These are phyloP conservation scores for Penicillium herquei DNA, from an alignment of 495 filamentous ascomycete species.

Conservation along the genomic window DNA sequence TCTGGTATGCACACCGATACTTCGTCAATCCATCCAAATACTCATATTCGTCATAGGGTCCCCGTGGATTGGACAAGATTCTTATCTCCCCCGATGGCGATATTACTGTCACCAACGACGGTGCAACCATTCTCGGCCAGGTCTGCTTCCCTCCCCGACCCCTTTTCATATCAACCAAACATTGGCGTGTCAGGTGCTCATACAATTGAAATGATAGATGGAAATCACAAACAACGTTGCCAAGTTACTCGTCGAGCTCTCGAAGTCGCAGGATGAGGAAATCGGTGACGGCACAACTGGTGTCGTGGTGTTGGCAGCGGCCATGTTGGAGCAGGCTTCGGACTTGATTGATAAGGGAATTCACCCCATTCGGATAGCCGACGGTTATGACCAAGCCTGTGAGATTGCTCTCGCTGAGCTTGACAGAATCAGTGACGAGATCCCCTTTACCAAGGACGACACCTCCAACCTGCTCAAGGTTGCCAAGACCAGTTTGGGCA, in stretches of 20 bases:
- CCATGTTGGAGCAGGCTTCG: slow-evolving; percentile 94
- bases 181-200: slow-evolving; percentile 15
- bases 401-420: slow-evolving; percentile 92
- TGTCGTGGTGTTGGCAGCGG: slow-evolving; percentile 94
- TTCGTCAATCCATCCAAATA: not conserved
- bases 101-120: slow-evolving; percentile 99
- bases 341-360: slow-evolving; percentile 99
- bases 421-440: slow-evolving; percentile 86
- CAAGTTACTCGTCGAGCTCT: slow-evolving; percentile 95
- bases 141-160: slow-evolving; percentile 34
- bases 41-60: slow-evolving; percentile 57
- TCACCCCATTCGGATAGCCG: slow-evolving; percentile 96
- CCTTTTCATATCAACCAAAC: slow-evolving; percentile 7
- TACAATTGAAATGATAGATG: slow-evolving; percentile 57
- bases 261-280: slow-evolving; percentile 98
- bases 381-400: slow-evolving; percentile 95
- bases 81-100: slow-evolving; percentile 98
- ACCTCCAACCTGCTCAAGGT: slow-evolving; percentile 86
- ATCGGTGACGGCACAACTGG: slow-evolving; percentile 98
- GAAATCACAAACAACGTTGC: slow-evolving; percentile 98
- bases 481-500: slow-evolving; percentile 92
- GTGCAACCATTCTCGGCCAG: slow-evolving; percentile 92
- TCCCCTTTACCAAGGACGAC: slow-evolving; percentile 76
- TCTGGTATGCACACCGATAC: slow-evolving; percentile 47
- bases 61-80: slow-evolving; percentile 97